Base-by-base conservation (phyloP, 2,329 filamentous ascomycete genomes). In the Colletotrichum falcatum region DNA sequence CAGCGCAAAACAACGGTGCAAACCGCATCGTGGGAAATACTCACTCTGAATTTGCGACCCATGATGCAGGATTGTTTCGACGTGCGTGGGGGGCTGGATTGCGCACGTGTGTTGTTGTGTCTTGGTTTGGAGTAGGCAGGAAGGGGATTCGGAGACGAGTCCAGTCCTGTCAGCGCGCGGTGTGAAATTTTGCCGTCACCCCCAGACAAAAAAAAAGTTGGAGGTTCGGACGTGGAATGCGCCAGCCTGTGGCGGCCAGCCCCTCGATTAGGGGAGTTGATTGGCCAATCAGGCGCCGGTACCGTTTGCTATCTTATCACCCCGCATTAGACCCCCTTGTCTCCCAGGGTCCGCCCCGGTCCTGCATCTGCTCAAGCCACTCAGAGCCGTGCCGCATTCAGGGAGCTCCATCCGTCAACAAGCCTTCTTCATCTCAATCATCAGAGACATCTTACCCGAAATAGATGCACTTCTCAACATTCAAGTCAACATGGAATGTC, bases 41-140 rank as follows among this genome's bases (percentile, higher is more conserved):
- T 54, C 16, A 69, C 69, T 56, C 61, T 71, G 60, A 71, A 71
- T 39, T 71, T 71, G 60, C 69, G 69, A 71, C 69, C 69, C 69
- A 71, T 71, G 16, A 44, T 61, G 58, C 11, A 42, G n/a, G n/a
- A 23, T 65, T 7, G 18, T 33, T 14, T 67, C 23, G 30, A 62
- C 51, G 58, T 67, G 64, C 67, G 63, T 62, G 44, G 35, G 37
- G 48, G 33, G 58, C 23, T 62, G 44, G 26, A 42, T 54, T 44
- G 58, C 64, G 66, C 63, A 66, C 67, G 59, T 39, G 49, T 53
- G 26, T 55, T 35, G 51, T 23, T 39, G 49, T 55, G 53, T 35
- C 20, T 58, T 58, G 33, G 33, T 61, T 53, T 37, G 39, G 30
- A 51, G 18, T 26, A 54, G 20, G 51, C 26, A 59, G 30, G 51